Percentiles rank a stretch among this genome's conserved stretches.
These are phyloP conservation scores for Candida andamanensis DNA, from an alignment of 805 yeast species.

Conservation along the genomic window DNA sequence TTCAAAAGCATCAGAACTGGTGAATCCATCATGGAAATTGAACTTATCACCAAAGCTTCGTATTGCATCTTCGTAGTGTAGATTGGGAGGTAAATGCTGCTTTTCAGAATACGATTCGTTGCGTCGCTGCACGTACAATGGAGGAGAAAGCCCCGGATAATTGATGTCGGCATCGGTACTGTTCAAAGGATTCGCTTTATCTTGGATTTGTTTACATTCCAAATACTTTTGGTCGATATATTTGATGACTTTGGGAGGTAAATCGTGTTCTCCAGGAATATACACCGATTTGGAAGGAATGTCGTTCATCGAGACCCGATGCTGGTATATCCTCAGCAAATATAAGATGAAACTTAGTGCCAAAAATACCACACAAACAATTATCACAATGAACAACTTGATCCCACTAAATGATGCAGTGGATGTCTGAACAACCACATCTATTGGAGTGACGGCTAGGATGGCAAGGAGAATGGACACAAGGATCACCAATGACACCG, in stretches of 20 bases:
- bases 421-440: constrained; percentile 60
- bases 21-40: constrained; percentile 19
- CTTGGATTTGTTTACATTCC: constrained; percentile 26
- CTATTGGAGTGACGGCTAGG: constrained; percentile 71
- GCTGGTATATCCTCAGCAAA: constrained; percentile 53
- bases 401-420: constrained; percentile 57
- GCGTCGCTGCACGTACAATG: constrained; percentile 30
- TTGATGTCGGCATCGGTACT: constrained; percentile 20
- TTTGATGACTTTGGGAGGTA: constrained; percentile 22
- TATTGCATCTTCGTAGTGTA: constrained; percentile 49
- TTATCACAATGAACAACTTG: constrained; percentile 75
- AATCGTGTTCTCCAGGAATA: constrained; percentile 60
- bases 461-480: constrained; percentile 43
- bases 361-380: constrained; percentile 60
- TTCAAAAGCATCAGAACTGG: constrained; percentile 3
- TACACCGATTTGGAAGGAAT: constrained; percentile 65
- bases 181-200: constrained; percentile 34
- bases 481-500: constrained; percentile 21
- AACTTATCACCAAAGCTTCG: constrained; percentile 57
- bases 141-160: constrained; percentile 39
- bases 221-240: constrained; percentile 21
- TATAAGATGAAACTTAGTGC: constrained; percentile 47
- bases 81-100: constrained; percentile 21
- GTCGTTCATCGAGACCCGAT: constrained; percentile 57
- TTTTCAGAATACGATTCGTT: constrained; percentile 8